phyloP scores from a whole-genome alignment of 2,329 filamentous ascomycete species.

The Aspergillus sp. region DNA sequence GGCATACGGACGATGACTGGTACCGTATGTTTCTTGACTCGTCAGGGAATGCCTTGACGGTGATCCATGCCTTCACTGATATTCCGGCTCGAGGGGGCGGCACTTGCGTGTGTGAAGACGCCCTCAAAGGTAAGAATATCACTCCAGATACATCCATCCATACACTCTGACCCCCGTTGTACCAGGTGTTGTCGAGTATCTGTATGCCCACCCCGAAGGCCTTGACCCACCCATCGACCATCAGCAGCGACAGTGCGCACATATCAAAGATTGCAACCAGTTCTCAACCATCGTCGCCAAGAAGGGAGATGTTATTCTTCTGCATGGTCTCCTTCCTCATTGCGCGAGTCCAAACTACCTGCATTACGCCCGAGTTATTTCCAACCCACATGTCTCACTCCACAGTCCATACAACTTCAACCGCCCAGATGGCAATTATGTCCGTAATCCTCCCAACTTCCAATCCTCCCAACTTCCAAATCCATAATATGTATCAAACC shows the following conservation, averaged over 20 bases:
- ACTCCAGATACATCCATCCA: too few relatives aligned
- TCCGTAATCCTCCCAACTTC: background rate
- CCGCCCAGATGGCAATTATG: background rate
- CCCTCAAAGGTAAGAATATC: background rate
- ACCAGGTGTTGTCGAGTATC: background rate
- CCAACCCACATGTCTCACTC: background rate
- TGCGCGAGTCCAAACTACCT: background rate
- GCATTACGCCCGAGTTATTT: background rate
- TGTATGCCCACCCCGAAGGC: background rate
- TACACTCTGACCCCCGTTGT: too few relatives aligned
- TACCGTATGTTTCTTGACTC: background rate
- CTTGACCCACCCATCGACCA: background rate
- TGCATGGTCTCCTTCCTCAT: background rate
- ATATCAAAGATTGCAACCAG: background rate
- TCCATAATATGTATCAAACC: too few relatives aligned
- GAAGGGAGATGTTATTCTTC: background rate
- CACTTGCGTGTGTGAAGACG: background rate
- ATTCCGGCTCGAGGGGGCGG: background rate
- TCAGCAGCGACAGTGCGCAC: background rate
- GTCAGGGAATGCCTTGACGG: background rate
- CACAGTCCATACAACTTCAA: background rate
- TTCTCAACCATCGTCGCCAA: background rate
- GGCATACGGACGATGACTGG: background rate
- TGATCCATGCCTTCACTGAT: background rate
- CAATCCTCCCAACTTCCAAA: too few relatives aligned